Evolutionary conservation across 495 filamentous ascomycete genomes (phyloP).

Genomic region (Neurospora discreta): DNA sequence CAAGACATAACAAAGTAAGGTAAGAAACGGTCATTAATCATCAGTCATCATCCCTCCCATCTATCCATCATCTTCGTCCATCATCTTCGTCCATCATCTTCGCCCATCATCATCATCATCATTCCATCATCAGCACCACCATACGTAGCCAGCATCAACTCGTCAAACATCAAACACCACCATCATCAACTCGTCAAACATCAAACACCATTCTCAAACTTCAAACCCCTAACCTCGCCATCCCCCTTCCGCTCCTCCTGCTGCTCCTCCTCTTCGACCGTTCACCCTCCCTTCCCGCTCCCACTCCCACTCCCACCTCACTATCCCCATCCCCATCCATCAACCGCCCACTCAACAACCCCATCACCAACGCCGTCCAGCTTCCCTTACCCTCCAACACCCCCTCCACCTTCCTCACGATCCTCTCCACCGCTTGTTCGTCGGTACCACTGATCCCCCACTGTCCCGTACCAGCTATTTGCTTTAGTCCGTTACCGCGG

Average conservation of each 20-base stretch:
- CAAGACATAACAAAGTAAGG: neutral
- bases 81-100: neutral
- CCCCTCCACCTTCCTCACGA: conserved; percentile 22
- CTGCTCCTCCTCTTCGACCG: neutral
- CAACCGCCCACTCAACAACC: conserved; percentile 15
- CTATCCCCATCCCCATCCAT: conserved; percentile 5
- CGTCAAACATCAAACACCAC: too few species aligned
- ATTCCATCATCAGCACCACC: too few species aligned
- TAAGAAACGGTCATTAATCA: neutral
- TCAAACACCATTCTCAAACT: neutral
- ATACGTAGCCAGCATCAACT: too few species aligned
- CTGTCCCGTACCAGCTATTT: conserved; percentile 6
- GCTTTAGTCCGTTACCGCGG: neutral
- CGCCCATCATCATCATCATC: too few species aligned
- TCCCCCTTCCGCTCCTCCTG: neutral
- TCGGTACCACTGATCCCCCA: conserved; percentile 25
- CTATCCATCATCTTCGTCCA: too few species aligned
- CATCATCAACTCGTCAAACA: too few species aligned
- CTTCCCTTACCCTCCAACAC: conserved; percentile 20
- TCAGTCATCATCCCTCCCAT: neutral
- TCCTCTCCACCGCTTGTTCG: conserved; percentile 17
- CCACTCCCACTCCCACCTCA: neutral
- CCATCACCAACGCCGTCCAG: conserved; percentile 19
- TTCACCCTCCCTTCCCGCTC: neutral
- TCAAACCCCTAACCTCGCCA: neutral